phyloP scores from a whole-genome alignment of 805 yeast genomes.

The Metschnikowia santaceciliae region DNA sequence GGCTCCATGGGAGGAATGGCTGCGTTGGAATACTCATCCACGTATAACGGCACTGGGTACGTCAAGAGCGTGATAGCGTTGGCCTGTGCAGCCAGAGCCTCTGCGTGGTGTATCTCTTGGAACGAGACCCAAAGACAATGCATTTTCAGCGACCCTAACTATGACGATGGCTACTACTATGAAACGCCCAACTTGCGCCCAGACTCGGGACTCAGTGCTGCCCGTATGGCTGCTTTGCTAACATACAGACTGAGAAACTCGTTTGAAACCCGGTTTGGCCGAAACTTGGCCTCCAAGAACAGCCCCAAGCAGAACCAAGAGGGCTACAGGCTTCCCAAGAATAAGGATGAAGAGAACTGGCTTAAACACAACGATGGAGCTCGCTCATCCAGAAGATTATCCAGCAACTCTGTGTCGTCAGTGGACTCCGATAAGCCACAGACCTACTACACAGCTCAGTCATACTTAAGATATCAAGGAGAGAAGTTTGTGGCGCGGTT shows the following conservation, averaged over 20 bases:
- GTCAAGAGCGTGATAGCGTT: slow-evolving; percentile 73
- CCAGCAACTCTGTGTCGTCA: slow-evolving; percentile 13
- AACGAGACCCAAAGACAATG: slow-evolving; percentile 97
- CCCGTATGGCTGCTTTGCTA: slow-evolving; percentile 92
- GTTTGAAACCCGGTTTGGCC: slow-evolving; percentile 88
- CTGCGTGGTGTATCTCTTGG: slow-evolving; percentile 99
- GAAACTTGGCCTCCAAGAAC: slow-evolving; percentile 43
- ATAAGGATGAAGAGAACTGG: slow-evolving; percentile 69
- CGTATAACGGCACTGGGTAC: slow-evolving; percentile 58
- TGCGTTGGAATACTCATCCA: slow-evolving; percentile 75
- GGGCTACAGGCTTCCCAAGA: slow-evolving; percentile 39
- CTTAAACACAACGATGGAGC: slow-evolving; percentile 87
- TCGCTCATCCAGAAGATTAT: slow-evolving; percentile 11
- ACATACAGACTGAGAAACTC: slow-evolving; percentile 92
- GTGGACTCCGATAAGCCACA: slow-evolving; percentile 33
- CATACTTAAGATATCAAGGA: slow-evolving; percentile 91
- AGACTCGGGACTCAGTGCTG: slow-evolving; percentile 83
- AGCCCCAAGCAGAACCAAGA: slow-evolving; percentile 13
- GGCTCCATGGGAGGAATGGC: slow-evolving; percentile 99
- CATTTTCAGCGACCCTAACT: slow-evolving; percentile 91
- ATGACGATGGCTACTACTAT: slow-evolving; percentile 82
- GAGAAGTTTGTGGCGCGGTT: slow-evolving; percentile 83
- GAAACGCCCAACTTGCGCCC: slow-evolving; percentile 63
- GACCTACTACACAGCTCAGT: slow-evolving; percentile 88
- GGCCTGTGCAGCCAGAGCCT: slow-evolving; percentile 91